A percentile compares a stretch with the other conserved stretches of the same genome.
These are phyloP conservation scores for Haplosporangium gracile DNA, from an alignment of 192 early-diverging fungal species.

Conservation along the genomic window DNA sequence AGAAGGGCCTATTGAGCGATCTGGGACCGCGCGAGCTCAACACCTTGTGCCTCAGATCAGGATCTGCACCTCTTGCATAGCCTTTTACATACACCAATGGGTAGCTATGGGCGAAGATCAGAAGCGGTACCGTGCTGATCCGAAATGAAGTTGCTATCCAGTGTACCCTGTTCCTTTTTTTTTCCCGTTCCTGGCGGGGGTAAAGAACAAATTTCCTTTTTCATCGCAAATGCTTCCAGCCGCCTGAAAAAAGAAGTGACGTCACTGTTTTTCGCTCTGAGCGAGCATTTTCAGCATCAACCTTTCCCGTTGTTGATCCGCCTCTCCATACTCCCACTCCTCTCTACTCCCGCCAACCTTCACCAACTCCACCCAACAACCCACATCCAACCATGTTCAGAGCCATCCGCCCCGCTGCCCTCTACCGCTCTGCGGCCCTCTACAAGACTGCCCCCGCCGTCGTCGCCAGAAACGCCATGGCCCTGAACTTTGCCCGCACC, in stretches of 20 bases:
- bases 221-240: background rate
- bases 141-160: too few species aligned
- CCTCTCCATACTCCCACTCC: background rate
- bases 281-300: background rate
- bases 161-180: too few species aligned
- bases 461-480: constrained; percentile 53
- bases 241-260: background rate
- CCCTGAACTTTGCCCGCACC: constrained; percentile 69
- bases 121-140: too few species aligned
- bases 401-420: constrained; percentile 45
- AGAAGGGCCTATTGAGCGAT: too few species aligned
- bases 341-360: background rate
- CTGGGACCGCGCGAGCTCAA: too few species aligned
- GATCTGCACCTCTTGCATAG: too few species aligned
- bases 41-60: too few species aligned
- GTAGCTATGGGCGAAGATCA: too few species aligned
- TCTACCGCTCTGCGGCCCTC: constrained; percentile 49
- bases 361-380: background rate
- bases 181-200: background rate
- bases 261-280: background rate
- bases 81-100: too few species aligned
- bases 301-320: background rate
- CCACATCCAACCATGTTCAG: constrained; percentile 45
- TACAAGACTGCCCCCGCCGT: constrained; percentile 42
- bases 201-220: background rate